phyloP scores from a whole-genome alignment of 306 rosid genomes.

The Carpinus fangiana region DNA sequence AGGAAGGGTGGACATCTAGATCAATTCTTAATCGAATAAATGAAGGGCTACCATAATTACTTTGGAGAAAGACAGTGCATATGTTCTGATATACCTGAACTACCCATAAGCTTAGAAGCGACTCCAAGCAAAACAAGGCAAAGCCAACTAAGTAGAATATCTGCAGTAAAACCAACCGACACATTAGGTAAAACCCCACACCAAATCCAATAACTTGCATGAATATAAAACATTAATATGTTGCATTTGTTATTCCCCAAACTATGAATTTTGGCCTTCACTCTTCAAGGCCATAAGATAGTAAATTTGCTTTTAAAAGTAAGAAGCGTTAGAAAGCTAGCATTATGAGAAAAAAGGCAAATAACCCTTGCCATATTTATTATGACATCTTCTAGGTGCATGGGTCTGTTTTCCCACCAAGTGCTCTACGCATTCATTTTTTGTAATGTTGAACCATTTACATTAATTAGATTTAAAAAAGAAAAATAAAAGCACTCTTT shows the following conservation, averaged over 20 bases:
- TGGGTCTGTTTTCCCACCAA: neutral
- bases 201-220: conserved; percentile 11
- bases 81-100: conserved; percentile 1
- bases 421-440: no score
- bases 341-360: neutral
- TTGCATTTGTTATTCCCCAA: neutral
- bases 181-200: conserved; percentile 21
- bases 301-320: neutral
- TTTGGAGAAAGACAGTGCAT: neutral
- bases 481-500: neutral
- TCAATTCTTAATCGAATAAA: neutral
- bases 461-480: no score
- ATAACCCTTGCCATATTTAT: neutral
- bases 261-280: neutral
- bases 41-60: neutral
- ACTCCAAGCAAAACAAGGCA: conserved; percentile 91
- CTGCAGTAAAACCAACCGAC: conserved; percentile 42
- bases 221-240: neutral
- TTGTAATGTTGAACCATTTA: no score
- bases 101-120: conserved; percentile 57
- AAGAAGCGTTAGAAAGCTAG: neutral
- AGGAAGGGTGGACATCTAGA: neutral
- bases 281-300: neutral
- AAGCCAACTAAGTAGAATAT: conserved; percentile 89
- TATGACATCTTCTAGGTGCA: neutral